A percentile compares a stretch with the other conserved stretches of the same genome.
These are phyloP conservation scores for Hylodesmum podocarpum DNA, from an alignment of 306 rosid genomes.

Conservation along the genomic window DNA sequence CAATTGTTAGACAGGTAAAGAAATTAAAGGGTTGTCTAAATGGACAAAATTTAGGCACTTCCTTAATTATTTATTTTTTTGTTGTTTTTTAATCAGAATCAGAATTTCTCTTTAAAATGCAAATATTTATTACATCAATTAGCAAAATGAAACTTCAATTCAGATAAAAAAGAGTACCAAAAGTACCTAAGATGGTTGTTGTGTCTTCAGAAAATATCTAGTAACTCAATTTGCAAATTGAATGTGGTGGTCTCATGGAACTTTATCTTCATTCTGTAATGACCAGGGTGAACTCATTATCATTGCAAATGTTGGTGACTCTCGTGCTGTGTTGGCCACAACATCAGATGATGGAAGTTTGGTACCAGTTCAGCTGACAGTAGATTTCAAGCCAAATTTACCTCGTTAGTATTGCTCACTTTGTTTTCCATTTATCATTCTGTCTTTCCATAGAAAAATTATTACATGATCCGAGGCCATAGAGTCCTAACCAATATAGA, in stretches of 20 bases:
- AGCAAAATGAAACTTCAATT: neutral
- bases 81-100: neutral
- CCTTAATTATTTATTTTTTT: neutral
- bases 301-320: slow-evolving; percentile 83
- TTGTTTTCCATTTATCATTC: neutral
- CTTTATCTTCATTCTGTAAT: neutral
- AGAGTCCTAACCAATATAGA: neutral
- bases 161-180: neutral
- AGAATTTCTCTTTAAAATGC: neutral
- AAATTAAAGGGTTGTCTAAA: neutral
- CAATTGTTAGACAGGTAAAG: slow-evolving; percentile 77
- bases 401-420: slow-evolving; percentile 58
- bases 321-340: slow-evolving; percentile 86
- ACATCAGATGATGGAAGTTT: slow-evolving; percentile 63
- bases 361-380: slow-evolving; percentile 66
- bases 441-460: neutral
- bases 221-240: neutral
- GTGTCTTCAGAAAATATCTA: neutral
- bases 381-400: slow-evolving; percentile 88
- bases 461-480: neutral
- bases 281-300: slow-evolving; percentile 63
- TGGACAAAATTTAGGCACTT: neutral
- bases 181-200: neutral
- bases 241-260: neutral
- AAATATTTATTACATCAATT: neutral